Base-by-base conservation (phyloP, 2,329 filamentous ascomycete genomes). In the Trichoderma koningii region DNA sequence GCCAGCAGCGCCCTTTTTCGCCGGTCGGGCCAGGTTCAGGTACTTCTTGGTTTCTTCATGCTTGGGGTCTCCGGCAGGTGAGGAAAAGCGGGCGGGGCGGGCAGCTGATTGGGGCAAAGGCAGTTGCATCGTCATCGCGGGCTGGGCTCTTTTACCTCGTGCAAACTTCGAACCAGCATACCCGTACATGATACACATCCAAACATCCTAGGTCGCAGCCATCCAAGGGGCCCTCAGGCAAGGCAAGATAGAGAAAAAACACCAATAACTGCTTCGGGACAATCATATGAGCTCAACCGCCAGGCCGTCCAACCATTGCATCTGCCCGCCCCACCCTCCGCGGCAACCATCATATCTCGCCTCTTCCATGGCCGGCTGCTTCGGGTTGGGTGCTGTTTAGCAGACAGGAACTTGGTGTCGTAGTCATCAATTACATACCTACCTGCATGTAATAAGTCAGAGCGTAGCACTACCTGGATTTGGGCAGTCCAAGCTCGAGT, bases 61-160 rank as follows among this genome's bases (percentile, higher is more conserved):
- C 65, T 62, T 66, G 68, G 68, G 69, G 68, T 65, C 66, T 63
- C 30, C 51, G 66, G 53, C n/a, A 15, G 63, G 70, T 70, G 30
- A 34, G 71, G 70, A 69, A 69, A 67, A 68, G 72, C 71, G 72
- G 72, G 70, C 62, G 67, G 65, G 44, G 52, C 17, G 64, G 28
- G 23, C 55, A 66, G 65, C 38, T 70, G 69, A 70, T 72, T 71
- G 72, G 72, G 72, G 68, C 71, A 69, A 68, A 64, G 66, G 64
- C 64, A 3, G 38, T 34, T 45, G 42, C 66, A 73, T 74, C 72
- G 72, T 74, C 72, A 72, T 73, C 71, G 41, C 52, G 10, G 42
- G 7, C 30, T 42, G 10, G 42, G 7, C 30, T 42, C 52, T 48
- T 57, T 56, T 44, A 56, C 51, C 52, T 56, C 45, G 41, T 41